phyloP scores from a whole-genome alignment of 2,329 filamentous ascomycete genomes.

The Tolypocladium amazonense region DNA sequence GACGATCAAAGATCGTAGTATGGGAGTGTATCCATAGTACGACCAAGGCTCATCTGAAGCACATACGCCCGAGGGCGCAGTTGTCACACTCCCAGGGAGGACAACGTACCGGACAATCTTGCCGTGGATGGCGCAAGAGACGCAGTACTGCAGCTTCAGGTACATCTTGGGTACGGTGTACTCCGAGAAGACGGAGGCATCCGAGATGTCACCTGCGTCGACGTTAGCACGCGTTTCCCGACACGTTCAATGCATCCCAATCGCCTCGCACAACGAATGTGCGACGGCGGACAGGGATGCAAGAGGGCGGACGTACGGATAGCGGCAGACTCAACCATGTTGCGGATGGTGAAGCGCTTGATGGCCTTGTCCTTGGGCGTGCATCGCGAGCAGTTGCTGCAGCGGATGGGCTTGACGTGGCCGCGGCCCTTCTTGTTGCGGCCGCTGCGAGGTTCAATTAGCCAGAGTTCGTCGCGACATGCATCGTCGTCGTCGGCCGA shows the following conservation, averaged over 20 bases:
- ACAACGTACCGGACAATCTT: constrained; percentile 98
- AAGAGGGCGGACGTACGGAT: constrained; percentile 68
- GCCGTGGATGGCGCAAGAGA: constrained; percentile 99
- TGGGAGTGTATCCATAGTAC: constrained; percentile 29
- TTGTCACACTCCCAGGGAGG: constrained; percentile 48
- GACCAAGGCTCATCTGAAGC: constrained; percentile 52
- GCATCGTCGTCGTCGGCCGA: constrained; percentile 9
- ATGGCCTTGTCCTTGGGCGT: constrained; percentile 99
- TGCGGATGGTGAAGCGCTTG: constrained; percentile 99
- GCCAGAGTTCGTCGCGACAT: constrained; percentile 6
- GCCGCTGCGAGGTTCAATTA: constrained; percentile 48
- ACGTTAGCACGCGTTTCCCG: constrained; percentile 2
- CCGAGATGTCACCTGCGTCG: constrained; percentile 90
- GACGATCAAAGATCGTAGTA: constrained; percentile 3
- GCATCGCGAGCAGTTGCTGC: constrained; percentile 67
- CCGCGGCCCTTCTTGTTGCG: constrained; percentile 99
- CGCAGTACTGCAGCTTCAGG: constrained; percentile 99
- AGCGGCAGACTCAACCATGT: constrained; percentile 99
- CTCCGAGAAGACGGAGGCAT: constrained; percentile 97
- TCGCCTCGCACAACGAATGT: not conserved
- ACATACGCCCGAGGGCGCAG: constrained; percentile 37
- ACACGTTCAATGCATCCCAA: not conserved
- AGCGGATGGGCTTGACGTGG: constrained; percentile 97
- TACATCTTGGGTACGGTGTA: constrained; percentile 99
- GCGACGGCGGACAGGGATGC: not conserved